These are phyloP conservation scores for Euphorbia peplus DNA, from an alignment of 345 rosid genomes.

Conservation along the genomic window DNA sequence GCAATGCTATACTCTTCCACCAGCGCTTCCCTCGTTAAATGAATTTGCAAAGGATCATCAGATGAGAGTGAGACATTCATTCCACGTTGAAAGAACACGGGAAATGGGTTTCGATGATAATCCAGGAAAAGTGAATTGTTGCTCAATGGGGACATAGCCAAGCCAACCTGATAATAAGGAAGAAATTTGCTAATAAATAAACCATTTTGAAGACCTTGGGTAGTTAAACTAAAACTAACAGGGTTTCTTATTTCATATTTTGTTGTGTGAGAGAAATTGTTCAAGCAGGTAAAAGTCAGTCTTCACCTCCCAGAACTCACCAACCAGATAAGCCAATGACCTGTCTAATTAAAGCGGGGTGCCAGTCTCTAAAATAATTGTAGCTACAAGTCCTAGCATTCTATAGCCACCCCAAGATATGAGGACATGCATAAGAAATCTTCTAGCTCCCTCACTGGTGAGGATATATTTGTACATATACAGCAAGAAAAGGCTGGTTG, in stretches of 20 bases:
- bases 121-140: slow-evolving; percentile 57
- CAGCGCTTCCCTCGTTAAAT: slow-evolving; percentile 52
- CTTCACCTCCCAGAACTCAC: not conserved
- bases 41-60: slow-evolving; percentile 58
- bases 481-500: not conserved
- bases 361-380: not conserved
- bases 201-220: not conserved
- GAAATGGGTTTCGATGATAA: slow-evolving; percentile 50
- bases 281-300: not conserved
- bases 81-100: slow-evolving; percentile 47
- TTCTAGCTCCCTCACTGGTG: not conserved
- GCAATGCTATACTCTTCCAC: slow-evolving; percentile 60
- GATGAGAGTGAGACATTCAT: slow-evolving; percentile 51
- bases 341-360: not conserved
- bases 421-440: not conserved
- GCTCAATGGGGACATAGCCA: slow-evolving; percentile 58
- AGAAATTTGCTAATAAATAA: not conserved
- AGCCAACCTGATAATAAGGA: slow-evolving; percentile 34
- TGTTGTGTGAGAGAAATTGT: not conserved
- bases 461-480: not conserved
- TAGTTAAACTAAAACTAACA: not conserved
- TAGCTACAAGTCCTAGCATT: not conserved
- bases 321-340: not conserved
- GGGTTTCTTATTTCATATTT: not conserved
- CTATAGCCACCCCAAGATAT: not conserved